phyloP scores from a whole-genome alignment of 129 eudicot species.

The Chrysanthemum lavandulifolium region DNA sequence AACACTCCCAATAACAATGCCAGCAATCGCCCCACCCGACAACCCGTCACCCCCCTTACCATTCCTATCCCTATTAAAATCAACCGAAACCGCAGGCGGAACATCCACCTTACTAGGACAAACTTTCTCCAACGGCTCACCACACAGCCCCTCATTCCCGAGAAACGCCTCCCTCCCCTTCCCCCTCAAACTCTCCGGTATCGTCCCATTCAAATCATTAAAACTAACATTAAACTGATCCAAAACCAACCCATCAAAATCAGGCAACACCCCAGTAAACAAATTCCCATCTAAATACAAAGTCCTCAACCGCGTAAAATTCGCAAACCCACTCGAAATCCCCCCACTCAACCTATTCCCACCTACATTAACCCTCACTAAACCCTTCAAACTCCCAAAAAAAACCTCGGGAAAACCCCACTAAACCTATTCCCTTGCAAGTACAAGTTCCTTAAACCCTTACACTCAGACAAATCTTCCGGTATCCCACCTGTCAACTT shows the following conservation, averaged over 20 bases:
- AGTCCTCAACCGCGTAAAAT: conserved; percentile 56
- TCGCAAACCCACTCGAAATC: conserved; percentile 22
- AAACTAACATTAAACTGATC: conserved; percentile 45
- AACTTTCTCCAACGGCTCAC: conserved; percentile 34
- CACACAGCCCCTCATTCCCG: conserved; percentile 37
- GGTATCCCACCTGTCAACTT: conserved; percentile 71
- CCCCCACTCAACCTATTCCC: conserved; percentile 52
- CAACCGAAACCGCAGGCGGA: conserved; percentile 25
- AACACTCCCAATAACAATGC: conserved; percentile 38
- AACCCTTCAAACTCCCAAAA: conserved; percentile 29
- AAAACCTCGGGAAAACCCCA: conserved; percentile 37
- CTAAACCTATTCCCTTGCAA: conserved; percentile 65
- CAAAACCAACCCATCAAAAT: conserved; percentile 18
- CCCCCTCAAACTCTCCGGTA: conserved; percentile 27
- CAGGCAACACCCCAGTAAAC: conserved; percentile 18
- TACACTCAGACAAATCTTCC: conserved; percentile 38
- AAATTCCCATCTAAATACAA: conserved; percentile 42
- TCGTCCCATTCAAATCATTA: conserved; percentile 39
- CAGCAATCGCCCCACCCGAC: conserved; percentile 62
- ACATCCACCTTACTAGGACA: conserved; percentile 15
- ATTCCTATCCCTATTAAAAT: conserved; percentile 10
- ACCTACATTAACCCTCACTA: conserved; percentile 59
- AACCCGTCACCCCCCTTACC: conserved; percentile 33
- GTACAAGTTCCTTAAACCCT: conserved; percentile 59
- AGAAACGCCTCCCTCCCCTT: conserved; percentile 31